Evolutionary conservation across 495 filamentous ascomycete genomes (phyloP).

Genomic region (Neurospora sublineolata): DNA sequence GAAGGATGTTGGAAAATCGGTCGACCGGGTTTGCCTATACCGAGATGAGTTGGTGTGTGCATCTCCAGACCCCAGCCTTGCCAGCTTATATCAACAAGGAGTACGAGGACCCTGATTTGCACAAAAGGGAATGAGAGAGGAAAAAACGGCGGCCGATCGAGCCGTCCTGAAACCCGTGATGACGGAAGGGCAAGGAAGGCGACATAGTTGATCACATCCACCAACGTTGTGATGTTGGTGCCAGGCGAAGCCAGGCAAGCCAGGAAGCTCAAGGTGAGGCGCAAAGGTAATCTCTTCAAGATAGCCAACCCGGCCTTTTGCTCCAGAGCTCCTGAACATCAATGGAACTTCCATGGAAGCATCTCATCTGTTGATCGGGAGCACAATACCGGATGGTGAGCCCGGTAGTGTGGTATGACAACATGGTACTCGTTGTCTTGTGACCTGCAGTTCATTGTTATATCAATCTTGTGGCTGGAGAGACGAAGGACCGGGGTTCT

Average conservation of each 20-base stretch:
- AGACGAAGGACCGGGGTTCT: neutral
- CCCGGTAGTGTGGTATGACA: neutral
- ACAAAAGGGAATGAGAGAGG: neutral
- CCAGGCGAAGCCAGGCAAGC: neutral
- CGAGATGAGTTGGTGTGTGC: neutral
- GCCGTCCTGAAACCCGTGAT: neutral
- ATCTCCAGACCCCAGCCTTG: neutral
- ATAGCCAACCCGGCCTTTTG: neutral
- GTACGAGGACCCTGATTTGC: neutral
- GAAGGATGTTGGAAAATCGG: neutral
- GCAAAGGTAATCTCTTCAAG: neutral
- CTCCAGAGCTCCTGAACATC: neutral
- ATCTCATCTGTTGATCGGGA: neutral
- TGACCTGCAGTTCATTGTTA: neutral
- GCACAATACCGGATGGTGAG: neutral
- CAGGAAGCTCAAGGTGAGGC: neutral
- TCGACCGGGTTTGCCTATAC: neutral
- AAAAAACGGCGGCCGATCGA: neutral
- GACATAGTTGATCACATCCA: neutral
- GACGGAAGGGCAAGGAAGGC: neutral
- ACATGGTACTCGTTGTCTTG: neutral
- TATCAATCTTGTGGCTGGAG: neutral
- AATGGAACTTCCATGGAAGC: neutral
- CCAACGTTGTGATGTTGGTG: neutral
- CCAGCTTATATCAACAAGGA: neutral